These are phyloP conservation scores for Suhomyces sp. DNA, from an alignment of 805 yeast genomes.

Conservation along the genomic window DNA sequence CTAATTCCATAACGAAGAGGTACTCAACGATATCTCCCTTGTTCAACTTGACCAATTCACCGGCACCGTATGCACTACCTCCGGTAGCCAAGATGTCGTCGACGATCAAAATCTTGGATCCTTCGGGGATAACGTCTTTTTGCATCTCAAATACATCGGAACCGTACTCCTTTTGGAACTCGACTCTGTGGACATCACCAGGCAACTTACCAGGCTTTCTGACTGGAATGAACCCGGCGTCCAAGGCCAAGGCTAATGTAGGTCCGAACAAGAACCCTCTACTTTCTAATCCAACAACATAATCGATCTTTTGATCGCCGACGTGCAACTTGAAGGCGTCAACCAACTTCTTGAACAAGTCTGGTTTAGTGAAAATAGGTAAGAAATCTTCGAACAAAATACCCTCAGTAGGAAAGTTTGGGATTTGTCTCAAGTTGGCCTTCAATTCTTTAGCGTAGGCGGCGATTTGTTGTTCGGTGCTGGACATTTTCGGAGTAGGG, in stretches of 20 bases:
- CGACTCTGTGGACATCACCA: conserved; percentile 71
- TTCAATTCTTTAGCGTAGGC: conserved; percentile 38
- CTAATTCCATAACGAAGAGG: conserved; percentile 89
- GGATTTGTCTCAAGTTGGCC: conserved; percentile 60
- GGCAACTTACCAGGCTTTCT: conserved; percentile 96
- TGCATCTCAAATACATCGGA: conserved; percentile 87
- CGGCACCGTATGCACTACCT: conserved; percentile 94
- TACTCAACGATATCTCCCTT: conserved; percentile 77
- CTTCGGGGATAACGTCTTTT: conserved; percentile 71
- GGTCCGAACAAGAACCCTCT: conserved; percentile 98
- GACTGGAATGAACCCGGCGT: conserved; percentile 90
- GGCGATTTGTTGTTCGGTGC: conserved; percentile 19
- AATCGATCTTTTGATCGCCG: conserved; percentile 69
- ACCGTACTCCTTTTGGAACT: conserved; percentile 90
- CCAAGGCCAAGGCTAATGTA: conserved; percentile 81
- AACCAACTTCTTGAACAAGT: conserved; percentile 73
- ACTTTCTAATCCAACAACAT: conserved; percentile 90
- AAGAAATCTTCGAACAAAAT: conserved; percentile 92
- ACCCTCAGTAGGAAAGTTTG: conserved; percentile 92
- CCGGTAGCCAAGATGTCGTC: conserved; percentile 99
- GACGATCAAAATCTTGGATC: conserved; percentile 79
- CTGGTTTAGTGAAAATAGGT: conserved; percentile 87
- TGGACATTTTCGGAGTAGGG: conserved; percentile 2
- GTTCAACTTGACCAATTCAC: conserved; percentile 65
- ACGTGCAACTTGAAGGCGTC: conserved; percentile 78